A percentile compares a stretch with the other conserved stretches of the same genome.
phyloP scores from a whole-genome alignment of 495 filamentous ascomycete genomes.

The Aspergillus biplanus region DNA sequence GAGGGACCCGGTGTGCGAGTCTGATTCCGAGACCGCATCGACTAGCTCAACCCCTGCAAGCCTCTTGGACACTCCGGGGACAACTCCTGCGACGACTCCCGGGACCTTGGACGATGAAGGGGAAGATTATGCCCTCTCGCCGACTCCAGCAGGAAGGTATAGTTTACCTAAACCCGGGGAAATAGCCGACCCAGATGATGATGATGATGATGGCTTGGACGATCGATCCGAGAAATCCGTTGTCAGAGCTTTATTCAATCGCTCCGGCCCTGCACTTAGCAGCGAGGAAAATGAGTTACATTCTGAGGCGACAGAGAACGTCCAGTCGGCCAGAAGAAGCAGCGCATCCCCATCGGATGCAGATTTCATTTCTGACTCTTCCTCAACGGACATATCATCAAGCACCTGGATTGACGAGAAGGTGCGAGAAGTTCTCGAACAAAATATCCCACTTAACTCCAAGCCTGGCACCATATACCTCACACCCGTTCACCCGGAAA shows the following conservation, averaged over 20 bases:
- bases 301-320: not conserved
- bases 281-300: not conserved
- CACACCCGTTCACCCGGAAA: not conserved
- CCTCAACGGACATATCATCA: not conserved
- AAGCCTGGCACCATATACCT: not conserved
- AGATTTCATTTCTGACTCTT: not conserved
- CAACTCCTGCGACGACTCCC: not conserved
- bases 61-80: not conserved
- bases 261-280: not conserved
- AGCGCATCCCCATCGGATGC: not conserved
- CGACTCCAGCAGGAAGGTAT: not conserved
- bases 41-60: not conserved
- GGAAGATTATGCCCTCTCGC: not conserved
- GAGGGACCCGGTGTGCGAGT: not conserved
- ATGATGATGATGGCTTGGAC: not conserved
- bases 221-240: conserved; percentile 1
- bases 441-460: not conserved
- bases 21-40: not conserved
- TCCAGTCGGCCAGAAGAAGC: not conserved
- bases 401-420: not conserved
- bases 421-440: not conserved
- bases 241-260: not conserved
- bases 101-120: not conserved
- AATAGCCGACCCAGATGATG: not conserved
- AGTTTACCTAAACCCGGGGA: not conserved